Evolutionary conservation across 805 yeast species (phyloP).

Genomic region (Saturnispora besseyi): DNA sequence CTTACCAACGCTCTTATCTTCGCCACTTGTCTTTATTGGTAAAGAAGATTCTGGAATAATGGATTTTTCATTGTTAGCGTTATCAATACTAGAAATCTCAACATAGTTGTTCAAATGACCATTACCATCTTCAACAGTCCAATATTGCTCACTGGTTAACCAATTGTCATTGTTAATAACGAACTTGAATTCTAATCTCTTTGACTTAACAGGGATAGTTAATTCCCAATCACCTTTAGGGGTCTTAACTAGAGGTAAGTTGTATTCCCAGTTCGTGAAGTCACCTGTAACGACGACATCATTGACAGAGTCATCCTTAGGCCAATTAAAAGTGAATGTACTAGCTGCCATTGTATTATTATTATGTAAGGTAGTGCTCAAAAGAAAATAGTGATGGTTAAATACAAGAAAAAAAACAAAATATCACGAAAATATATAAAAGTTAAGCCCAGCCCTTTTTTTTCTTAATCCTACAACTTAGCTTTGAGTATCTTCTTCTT

Average conservation of each 20-base stretch:
- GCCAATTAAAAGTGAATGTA: neutral
- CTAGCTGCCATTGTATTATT: neutral
- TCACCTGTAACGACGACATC: constrained; percentile 51
- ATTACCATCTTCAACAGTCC: constrained; percentile 36
- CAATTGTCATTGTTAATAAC: constrained; percentile 51
- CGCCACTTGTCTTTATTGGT: neutral
- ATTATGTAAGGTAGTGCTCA: neutral
- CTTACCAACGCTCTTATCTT: constrained; percentile 21
- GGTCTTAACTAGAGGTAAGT: constrained; percentile 39
- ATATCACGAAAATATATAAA: neutral
- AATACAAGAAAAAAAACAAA: neutral
- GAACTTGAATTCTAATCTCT: constrained; percentile 38
- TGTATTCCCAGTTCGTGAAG: constrained; percentile 49
- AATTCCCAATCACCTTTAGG: constrained; percentile 28
- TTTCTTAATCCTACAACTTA: constrained; percentile 26
- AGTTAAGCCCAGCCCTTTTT: neutral
- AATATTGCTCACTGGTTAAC: constrained; percentile 34
- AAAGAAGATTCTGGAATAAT: constrained; percentile 35
- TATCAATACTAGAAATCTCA: constrained; percentile 29
- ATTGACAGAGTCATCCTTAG: constrained; percentile 2
- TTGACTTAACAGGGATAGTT: constrained; percentile 24
- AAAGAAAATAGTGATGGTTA: neutral
- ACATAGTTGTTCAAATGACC: constrained; percentile 48
- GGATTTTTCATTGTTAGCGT: constrained; percentile 23
- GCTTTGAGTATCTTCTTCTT: constrained; percentile 34